Evolutionary conservation across 805 yeast species (phyloP), one percentile per base, ranked within the genome.

Genomic region (Candida yuanshanica): DNA sequence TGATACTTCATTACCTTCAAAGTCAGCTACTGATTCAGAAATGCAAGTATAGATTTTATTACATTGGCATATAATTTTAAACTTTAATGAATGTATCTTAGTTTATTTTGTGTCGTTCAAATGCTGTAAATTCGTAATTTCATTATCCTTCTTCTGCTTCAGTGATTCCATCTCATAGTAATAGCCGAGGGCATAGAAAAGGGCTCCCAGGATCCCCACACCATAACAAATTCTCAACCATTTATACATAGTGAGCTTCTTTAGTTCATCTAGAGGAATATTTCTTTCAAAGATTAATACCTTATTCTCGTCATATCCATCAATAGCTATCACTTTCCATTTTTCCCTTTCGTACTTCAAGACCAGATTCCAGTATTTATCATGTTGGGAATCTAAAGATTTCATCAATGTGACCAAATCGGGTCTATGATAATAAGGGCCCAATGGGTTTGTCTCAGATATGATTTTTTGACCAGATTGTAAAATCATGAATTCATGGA

Each of bases 321-420:
- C 73, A 21, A 76, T 70, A 4, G 79, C 85, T 25, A 77, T 62
- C n/a, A 80, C 63, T 67, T 67, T 11, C 72, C 70, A 52, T 18
- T 41, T 35, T 18, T 58, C 55, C 20, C 55, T 59, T 40, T 75
- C 74, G 33, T 79, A 60, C 44, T 59, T 66, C 36, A 63, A 66
- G 8, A 79, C 59, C 7, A 51, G 44, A 16, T 62, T 60, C 36
- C 66, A 55, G 22, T 64, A 63, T 13, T 47, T 37, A 20, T 60
- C 64, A 33, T 41, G 41, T 3, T 71, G 62, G 11, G 68, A 65
- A 25, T 69, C 66, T 7, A 77, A 55, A 11, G 58, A 59, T 20
- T 60, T 59, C 36, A 74, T 61, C 21, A 72, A 56, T 5, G 64
- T 52, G 32, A 73, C 63, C 40, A 72, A 53, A 44, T 73, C 77